Conservation (phyloP, 2,329 filamentous ascomycete genomes). For the Graphilbum sp. region DNA sequence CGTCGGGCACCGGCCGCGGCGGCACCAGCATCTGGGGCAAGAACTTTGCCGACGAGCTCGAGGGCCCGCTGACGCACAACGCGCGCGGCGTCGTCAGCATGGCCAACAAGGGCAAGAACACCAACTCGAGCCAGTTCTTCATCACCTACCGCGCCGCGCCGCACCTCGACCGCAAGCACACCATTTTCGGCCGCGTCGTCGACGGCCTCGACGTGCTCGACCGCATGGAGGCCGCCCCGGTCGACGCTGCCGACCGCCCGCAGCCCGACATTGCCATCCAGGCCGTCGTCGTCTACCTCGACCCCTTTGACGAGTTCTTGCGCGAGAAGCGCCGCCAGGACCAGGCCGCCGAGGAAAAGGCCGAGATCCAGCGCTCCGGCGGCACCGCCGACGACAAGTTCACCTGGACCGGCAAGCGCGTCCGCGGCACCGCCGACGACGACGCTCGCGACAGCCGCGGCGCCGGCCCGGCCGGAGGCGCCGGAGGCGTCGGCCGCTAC, state of each 20-base stretch:
- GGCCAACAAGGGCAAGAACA: slow-evolving; percentile 98
- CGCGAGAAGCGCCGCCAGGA: slow-evolving; percentile 55
- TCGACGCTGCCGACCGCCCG: slow-evolving; percentile 61
- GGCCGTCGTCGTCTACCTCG: slow-evolving; percentile 73
- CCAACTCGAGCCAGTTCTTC: slow-evolving; percentile 91
- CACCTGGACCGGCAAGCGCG: slow-evolving; percentile 92
- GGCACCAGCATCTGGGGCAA: slow-evolving; percentile 86
- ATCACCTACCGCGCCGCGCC: slow-evolving; percentile 72
- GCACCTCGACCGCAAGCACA: slow-evolving; percentile 90
- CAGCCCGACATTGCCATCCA: slow-evolving; percentile 64
- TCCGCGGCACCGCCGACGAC: slow-evolving; percentile 51
- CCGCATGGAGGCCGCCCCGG: slow-evolving; percentile 61
- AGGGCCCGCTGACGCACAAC: slow-evolving; percentile 75
- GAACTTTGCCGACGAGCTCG: slow-evolving; percentile 85
- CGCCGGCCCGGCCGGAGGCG: slow-evolving; percentile 12
- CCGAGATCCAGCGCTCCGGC: slow-evolving; percentile 45
- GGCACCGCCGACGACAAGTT: slow-evolving; percentile 75
- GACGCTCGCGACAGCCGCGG: slow-evolving; percentile 30
- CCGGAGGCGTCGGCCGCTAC: slow-evolving; percentile 59
- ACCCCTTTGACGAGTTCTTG: slow-evolving; percentile 89
- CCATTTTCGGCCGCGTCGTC: slow-evolving; percentile 81
- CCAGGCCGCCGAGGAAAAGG: slow-evolving; percentile 36
- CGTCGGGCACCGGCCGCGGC: slow-evolving; percentile 81
- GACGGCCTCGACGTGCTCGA: slow-evolving; percentile 57
- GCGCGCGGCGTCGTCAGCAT: slow-evolving; percentile 69